Conservation (phyloP, 768 basidiomycete genomes). For the Lanmaoa pseudosensibilis region DNA sequence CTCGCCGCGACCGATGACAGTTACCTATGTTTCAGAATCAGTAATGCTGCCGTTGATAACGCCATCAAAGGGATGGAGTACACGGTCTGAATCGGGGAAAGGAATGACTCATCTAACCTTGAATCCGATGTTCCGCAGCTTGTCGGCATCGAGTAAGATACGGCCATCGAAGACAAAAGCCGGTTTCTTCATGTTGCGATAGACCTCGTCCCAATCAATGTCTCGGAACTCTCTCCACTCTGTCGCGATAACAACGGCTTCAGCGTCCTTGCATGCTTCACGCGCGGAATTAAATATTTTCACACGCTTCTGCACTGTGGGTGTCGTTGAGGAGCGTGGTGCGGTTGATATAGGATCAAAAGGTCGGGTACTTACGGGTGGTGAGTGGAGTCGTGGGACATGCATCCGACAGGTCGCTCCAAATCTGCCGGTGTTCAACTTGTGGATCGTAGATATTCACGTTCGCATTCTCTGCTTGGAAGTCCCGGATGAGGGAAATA, state of each 20-base stretch:
- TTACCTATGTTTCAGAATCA: constrained; percentile 40
- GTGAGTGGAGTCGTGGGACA: constrained; percentile 63
- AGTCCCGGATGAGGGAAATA: constrained; percentile 92
- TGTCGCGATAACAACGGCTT: constrained; percentile 94
- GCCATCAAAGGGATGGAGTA: constrained; percentile 2
- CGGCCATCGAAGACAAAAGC: constrained; percentile 97
- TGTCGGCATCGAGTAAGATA: constrained; percentile 78
- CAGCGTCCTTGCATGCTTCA: constrained; percentile 85
- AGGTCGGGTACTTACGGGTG: constrained; percentile 50
- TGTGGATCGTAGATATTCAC: constrained; percentile 93
- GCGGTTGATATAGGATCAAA: background rate
- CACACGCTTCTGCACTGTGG: constrained; percentile 83
- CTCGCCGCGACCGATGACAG: constrained; percentile 59
- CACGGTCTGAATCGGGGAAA: background rate
- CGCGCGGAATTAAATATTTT: constrained; percentile 74
- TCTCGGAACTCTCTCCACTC: constrained; percentile 97
- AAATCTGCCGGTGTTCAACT: constrained; percentile 84
- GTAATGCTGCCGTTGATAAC: constrained; percentile 5
- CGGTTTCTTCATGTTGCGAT: constrained; percentile 92
- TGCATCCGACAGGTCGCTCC: constrained; percentile 72
- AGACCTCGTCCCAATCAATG: constrained; percentile 88
- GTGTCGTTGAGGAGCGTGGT: background rate
- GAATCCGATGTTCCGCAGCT: constrained; percentile 87
- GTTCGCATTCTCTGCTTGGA: constrained; percentile 83
- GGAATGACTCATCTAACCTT: constrained; percentile 44